phyloP scores from a whole-genome alignment of 2,329 filamentous ascomycete genomes.

The Cyanodermella asteris region DNA sequence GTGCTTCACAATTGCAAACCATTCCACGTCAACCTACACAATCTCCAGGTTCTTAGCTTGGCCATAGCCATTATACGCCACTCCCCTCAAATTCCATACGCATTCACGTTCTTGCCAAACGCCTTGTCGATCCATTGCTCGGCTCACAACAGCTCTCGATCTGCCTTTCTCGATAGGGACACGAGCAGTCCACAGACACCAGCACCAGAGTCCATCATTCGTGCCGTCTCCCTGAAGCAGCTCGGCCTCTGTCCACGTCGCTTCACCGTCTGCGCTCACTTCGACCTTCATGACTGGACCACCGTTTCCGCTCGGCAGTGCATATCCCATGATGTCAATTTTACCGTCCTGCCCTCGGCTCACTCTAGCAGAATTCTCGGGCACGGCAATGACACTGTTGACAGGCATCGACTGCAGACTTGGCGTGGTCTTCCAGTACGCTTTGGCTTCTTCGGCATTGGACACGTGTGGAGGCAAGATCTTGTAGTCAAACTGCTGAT shows the following conservation, averaged over 20 bases:
- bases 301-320: conserved; percentile 29
- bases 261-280: conserved; percentile 27
- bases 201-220: conserved; percentile 27
- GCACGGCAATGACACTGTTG: conserved; percentile 31
- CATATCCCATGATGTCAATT: conserved; percentile 32
- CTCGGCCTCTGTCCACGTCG: conserved; percentile 27
- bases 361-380: conserved; percentile 23
- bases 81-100: conserved; percentile 37
- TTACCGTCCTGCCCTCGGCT: conserved; percentile 16
- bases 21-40: too few relatives aligned
- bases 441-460: conserved; percentile 25
- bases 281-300: conserved; percentile 33
- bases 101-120: conserved; percentile 25
- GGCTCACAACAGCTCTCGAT: conserved; percentile 26
- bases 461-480: conserved; percentile 30
- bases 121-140: conserved; percentile 30
- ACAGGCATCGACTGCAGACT: conserved; percentile 34
- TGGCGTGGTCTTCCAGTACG: conserved; percentile 28
- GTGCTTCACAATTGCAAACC: too few relatives aligned
- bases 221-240: conserved; percentile 11
- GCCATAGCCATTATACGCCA: conserved; percentile 39
- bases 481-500: conserved; percentile 38
- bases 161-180: conserved; percentile 21
- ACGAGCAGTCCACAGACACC: conserved; percentile 30
- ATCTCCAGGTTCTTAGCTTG: conserved; percentile 28